Evolutionary conservation across 2,329 filamentous ascomycete species (phyloP), one percentile per base, ranked within the genome.

Genomic region (Tolypocladium tundrense): DNA sequence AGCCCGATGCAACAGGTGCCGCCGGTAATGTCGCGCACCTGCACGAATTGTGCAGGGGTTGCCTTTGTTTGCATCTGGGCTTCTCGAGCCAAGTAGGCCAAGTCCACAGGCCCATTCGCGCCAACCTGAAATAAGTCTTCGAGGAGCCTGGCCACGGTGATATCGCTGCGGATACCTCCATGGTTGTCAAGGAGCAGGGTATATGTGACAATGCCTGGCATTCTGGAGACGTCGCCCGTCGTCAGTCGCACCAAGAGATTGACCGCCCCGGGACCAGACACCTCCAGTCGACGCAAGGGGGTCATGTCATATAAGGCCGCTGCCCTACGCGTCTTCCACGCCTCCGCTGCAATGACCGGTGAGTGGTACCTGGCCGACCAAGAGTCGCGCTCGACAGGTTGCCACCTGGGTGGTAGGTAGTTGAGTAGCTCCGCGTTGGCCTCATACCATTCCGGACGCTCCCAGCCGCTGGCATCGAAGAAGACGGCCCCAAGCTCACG

Each of bases 231-330:
- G 42, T 82, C 72, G 37, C 75, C 74, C 0, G 80, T 82, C 1
- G 77, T 77, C 55, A 85, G 65, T 2, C 77, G 72, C 59, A 85
- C 78, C 5, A 87, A 71, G 4, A 87, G 64, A n/a, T 76, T 67
- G 0, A 77, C 71, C 1, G 82, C 79, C 0, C 83, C 83, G 0
- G 83, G 80, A 0, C 84, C 84, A 1, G 76, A 76, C 0, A 86
- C 72, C 58, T 85, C 80, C 3, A 87, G 72, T 1, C 83, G 75
- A 27, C 82, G 77, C 41, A 85, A 75, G 0, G 83, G 78, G 1
- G 82, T 85, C 75, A 86, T 78, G 61, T 87, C 84, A 64, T 81
- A 87, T 76, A 87, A 75, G 9, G 81, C 84, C 2, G 79, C 83
- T 0, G 81, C 79, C 6, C 82, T 84, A 1, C 84, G 77, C 2